phyloP scores from a whole-genome alignment of 2,329 filamentous ascomycete species.

The Monilinia fructigena region DNA sequence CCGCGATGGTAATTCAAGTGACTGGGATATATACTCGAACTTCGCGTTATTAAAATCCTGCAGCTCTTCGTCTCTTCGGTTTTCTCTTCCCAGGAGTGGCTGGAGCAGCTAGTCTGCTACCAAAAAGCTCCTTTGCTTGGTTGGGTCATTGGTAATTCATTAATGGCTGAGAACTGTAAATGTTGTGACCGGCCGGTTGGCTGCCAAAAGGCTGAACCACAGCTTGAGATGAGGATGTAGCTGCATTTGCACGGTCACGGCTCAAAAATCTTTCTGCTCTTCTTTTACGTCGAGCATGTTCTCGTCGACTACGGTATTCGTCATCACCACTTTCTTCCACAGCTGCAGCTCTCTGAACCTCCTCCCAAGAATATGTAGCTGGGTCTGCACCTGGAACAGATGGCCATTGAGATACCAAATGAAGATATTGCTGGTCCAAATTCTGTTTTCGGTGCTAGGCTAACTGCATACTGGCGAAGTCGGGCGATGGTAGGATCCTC shows the following conservation, averaged over 20 bases:
- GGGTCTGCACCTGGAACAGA: slow-evolving; percentile 41
- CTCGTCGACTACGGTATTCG: slow-evolving; percentile 29
- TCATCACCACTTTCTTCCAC: slow-evolving; percentile 31
- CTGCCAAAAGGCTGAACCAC: slow-evolving; percentile 38
- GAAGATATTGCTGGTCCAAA: slow-evolving; percentile 31
- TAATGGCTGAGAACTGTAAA: slow-evolving; percentile 36
- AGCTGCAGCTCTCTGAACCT: slow-evolving; percentile 25
- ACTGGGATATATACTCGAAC: background rate
- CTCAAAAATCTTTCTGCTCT: slow-evolving; percentile 37
- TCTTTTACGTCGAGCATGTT: slow-evolving; percentile 35
- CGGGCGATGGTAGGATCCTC: slow-evolving; percentile 41
- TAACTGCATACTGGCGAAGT: slow-evolving; percentile 41
- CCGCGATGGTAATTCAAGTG: no score
- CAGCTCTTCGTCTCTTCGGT: slow-evolving; percentile 42
- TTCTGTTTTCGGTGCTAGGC: slow-evolving; percentile 37
- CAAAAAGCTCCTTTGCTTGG: slow-evolving; percentile 51
- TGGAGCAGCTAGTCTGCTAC: slow-evolving; percentile 42
- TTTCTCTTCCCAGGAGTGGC: slow-evolving; percentile 46
- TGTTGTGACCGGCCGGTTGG: slow-evolving; percentile 31
- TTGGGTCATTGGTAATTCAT: slow-evolving; percentile 45
- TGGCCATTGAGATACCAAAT: slow-evolving; percentile 43
- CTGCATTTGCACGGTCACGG: slow-evolving; percentile 32
- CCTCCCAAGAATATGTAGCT: slow-evolving; percentile 38
- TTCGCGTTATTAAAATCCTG: slow-evolving; percentile 34
- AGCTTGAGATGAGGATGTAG: slow-evolving; percentile 47